These are phyloP conservation scores for Talaromyces marneffei DNA, from an alignment of 2,329 filamentous ascomycete genomes.

Conservation along the genomic window DNA sequence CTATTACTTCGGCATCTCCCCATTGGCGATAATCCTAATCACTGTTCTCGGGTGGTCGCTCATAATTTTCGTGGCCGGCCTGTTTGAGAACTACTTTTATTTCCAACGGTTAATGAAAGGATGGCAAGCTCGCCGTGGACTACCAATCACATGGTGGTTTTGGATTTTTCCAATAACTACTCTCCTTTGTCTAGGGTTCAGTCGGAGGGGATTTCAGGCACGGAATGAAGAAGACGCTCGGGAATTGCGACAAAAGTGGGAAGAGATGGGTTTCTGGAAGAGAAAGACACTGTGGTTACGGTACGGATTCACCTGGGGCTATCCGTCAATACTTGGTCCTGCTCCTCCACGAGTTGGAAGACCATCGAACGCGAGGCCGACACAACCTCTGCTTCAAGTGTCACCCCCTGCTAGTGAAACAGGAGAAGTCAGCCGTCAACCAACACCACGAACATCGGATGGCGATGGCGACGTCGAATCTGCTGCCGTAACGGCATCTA, in stretches of 20 bases:
- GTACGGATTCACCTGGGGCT: conserved; percentile 28
- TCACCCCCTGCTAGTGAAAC: conserved; percentile 4
- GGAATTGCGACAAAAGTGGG: conserved; percentile 23
- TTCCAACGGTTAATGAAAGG: conserved; percentile 31
- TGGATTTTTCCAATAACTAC: conserved; percentile 19
- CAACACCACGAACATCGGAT: conserved; percentile 1
- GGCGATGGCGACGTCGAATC: conserved; percentile 1
- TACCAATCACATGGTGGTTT: conserved; percentile 27
- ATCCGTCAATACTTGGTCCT: conserved; percentile 26
- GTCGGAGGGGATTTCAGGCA: conserved; percentile 25
- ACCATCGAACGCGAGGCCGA: neutral
- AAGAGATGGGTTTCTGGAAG: conserved; percentile 21
- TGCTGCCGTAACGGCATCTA: neutral
- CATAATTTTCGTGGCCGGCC: conserved; percentile 23
- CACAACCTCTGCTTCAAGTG: conserved; percentile 12
- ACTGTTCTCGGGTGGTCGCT: conserved; percentile 24
- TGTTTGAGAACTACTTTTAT: conserved; percentile 27
- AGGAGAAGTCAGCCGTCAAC: conserved; percentile 4
- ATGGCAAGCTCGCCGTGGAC: conserved; percentile 29
- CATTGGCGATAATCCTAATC: conserved; percentile 23
- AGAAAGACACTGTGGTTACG: conserved; percentile 25
- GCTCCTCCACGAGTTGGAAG: conserved; percentile 18
- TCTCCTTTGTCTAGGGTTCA: conserved; percentile 21
- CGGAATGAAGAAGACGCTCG: conserved; percentile 24
- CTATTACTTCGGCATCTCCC: conserved; percentile 21